A percentile compares a stretch with the other conserved stretches of the same genome.
Conservation (phyloP, 2,329 filamentous ascomycete species). For the Neonectria magnoliae region DNA sequence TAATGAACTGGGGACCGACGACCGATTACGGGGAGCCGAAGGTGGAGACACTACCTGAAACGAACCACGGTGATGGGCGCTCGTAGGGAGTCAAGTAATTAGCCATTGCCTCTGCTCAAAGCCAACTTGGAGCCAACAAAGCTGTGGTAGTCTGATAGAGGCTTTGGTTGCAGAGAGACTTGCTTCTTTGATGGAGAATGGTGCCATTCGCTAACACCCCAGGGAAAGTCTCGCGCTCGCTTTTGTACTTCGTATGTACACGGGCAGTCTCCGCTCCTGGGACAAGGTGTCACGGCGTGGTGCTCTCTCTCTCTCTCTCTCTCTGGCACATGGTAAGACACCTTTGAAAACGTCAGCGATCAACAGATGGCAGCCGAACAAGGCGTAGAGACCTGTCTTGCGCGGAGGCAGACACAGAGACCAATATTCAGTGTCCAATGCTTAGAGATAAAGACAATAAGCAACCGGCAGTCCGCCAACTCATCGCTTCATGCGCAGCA, state of each 20-base stretch:
- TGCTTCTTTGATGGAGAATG: conserved; percentile 34
- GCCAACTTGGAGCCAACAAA: background rate
- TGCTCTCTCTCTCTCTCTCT: background rate
- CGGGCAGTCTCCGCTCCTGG: background rate
- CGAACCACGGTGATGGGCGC: conserved; percentile 32
- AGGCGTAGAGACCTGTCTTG: background rate
- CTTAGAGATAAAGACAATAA: background rate
- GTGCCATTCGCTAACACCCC: conserved; percentile 35
- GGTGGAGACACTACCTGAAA: conserved; percentile 39
- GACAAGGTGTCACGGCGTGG: conserved; percentile 7
- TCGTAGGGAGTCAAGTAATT: conserved; percentile 2
- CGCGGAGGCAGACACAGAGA: background rate
- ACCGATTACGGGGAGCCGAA: conserved; percentile 8
- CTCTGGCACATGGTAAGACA: background rate
- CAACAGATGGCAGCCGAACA: background rate
- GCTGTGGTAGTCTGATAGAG: conserved; percentile 27
- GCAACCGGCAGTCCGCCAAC: background rate
- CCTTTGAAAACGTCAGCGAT: background rate
- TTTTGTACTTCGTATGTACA: background rate
- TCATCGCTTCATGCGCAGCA: background rate
- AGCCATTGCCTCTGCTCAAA: conserved; percentile 33
- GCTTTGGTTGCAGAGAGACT: conserved; percentile 33
- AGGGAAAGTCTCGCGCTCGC: conserved; percentile 7
- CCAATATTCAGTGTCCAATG: background rate
- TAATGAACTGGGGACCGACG: background rate